Evolutionary conservation across 2,329 filamentous ascomycete species (phyloP), one percentile per base, ranked within the genome.

Genomic region (Aureobasidium sp.): DNA sequence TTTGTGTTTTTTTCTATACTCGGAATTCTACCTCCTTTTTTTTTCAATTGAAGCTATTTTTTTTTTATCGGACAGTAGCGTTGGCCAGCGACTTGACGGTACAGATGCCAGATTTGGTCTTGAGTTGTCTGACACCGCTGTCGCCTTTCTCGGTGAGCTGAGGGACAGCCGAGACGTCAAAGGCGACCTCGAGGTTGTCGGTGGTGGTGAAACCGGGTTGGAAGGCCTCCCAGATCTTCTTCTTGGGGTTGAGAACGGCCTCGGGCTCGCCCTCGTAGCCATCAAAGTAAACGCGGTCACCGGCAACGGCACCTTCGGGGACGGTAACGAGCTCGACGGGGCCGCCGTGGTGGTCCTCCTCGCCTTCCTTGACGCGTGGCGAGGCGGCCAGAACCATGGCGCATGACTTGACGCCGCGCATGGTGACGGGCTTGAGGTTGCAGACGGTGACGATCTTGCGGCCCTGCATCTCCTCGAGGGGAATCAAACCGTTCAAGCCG

Each of bases 401-500:
- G 52, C 72, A 77, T 27, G 79, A 86, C 68, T 86, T 86, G 68
- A 88, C 80, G 61, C 93, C 93, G 59, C 93, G 88, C 93, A 98
- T 98, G 71, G 94, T 98, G 70, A 97, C 93, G 47, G 93, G 93
- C 79, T 98, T 98, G 62, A 98, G 81, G 73, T 98, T 98, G 78
- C 89, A 95, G 19, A 98, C 91, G 1, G 93, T 88, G 27, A 98
- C 81, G 57, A 98, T 88, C 74, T 94, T 95, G 69, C 93, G 88
- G 66, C 84, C 84, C 71, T 98, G 93, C 93, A 98, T 96, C 70
- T 95, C 89, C 70, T 88, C 89, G 41, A 98, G 79, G 0, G 93
- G 93, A 1, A 98, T 75, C 25, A 96, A 81, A 6, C 93, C 93
- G 70, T 95, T 96, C 59, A 98, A 80, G 24, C 93, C 93, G 1